Conservation (phyloP, 2,329 filamentous ascomycete genomes). For the Calonectria fujianensis region DNA sequence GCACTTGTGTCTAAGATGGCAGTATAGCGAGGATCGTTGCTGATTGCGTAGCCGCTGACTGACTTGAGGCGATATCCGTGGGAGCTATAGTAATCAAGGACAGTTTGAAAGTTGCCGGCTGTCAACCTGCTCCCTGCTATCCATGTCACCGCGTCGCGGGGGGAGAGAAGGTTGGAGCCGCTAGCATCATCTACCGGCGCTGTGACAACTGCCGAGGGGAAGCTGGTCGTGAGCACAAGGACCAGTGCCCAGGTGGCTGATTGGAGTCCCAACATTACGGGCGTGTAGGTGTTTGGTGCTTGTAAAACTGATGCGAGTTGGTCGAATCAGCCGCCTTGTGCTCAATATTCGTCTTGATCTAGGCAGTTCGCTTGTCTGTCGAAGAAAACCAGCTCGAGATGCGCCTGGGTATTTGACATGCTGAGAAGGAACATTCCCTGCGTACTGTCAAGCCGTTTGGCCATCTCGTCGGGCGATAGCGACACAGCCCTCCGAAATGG, state of each 20-base stretch:
- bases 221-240: not conserved
- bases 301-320: not conserved
- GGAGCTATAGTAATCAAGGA: not conserved
- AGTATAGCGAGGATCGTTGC: constrained; percentile 18
- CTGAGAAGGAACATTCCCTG: not conserved
- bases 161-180: not conserved
- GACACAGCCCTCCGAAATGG: not conserved
- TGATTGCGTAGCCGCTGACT: constrained; percentile 30
- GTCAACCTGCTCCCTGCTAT: constrained; percentile 28
- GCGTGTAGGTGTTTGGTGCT: not conserved
- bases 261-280: constrained; percentile 2
- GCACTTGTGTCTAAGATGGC: constrained; percentile 25
- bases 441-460: not conserved
- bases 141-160: not conserved
- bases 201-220: not conserved
- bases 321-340: not conserved
- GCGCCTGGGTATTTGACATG: not conserved
- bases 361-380: not conserved
- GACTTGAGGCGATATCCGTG: constrained; percentile 14
- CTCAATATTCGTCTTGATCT: not conserved
- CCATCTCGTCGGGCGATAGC: not conserved
- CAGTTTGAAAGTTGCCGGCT: not conserved
- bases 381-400: not conserved
- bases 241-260: constrained; percentile 4
- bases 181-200: constrained; percentile 3